Conservation (phyloP, 2,329 filamentous ascomycete species). For the Neopestalotiopsis sp. region DNA sequence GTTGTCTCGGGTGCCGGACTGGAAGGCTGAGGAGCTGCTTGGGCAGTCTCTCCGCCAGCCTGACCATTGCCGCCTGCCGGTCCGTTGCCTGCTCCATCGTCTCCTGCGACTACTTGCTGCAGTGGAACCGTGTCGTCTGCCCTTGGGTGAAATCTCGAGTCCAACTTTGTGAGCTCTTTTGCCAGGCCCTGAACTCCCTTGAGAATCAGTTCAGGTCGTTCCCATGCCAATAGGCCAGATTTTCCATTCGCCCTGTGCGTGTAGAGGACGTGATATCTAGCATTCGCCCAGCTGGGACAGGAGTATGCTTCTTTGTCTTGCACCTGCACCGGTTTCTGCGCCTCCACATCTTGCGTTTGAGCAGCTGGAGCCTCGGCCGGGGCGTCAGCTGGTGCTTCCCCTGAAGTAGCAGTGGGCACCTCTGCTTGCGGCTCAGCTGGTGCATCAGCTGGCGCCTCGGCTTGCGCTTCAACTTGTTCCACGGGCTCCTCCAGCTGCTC, state of each 20-base stretch:
- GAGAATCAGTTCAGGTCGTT: constrained; percentile 50
- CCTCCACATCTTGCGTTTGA: background rate
- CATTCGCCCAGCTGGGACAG: constrained; percentile 54
- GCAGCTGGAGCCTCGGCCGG: constrained; percentile 3
- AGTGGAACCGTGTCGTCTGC: constrained; percentile 33
- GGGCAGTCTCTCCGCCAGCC: constrained; percentile 9
- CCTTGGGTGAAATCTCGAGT: constrained; percentile 41
- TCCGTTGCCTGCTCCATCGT: constrained; percentile 6
- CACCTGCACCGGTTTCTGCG: background rate
- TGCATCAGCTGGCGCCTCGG: constrained; percentile 21
- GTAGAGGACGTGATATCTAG: constrained; percentile 48
- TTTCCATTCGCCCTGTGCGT: constrained; percentile 44
- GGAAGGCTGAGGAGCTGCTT: constrained; percentile 11
- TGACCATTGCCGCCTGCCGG: constrained; percentile 17
- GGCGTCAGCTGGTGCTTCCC: constrained; percentile 20
- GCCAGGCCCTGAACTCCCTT: constrained; percentile 47
- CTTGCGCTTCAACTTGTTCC: constrained; percentile 22
- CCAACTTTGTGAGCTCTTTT: constrained; percentile 41
- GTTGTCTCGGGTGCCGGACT: background rate
- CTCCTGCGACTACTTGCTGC: constrained; percentile 36
- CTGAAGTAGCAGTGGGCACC: constrained; percentile 22
- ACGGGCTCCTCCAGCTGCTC: constrained; percentile 10
- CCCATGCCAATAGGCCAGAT: constrained; percentile 53
- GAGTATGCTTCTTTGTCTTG: constrained; percentile 38
- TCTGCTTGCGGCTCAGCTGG: constrained; percentile 22